Evolutionary conservation across 352 stramenopile genomes (phyloP), one percentile per base, ranked within the genome.

Genomic region (Hyaloperonospora arabidopsidis): DNA sequence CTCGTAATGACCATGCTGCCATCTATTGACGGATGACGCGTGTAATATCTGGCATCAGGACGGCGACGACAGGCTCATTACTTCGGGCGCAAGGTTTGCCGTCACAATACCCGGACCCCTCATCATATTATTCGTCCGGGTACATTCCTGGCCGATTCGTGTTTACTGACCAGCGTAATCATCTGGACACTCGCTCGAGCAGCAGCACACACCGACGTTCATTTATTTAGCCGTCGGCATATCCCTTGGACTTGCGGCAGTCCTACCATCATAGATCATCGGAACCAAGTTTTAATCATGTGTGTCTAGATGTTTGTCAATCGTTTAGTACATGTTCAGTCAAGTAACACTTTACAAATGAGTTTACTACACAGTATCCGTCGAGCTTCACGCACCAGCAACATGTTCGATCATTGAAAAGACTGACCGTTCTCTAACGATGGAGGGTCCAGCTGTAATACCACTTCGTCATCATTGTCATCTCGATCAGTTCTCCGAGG

Each of bases 1-100:
- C 57, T 10, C 28, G 39, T 14, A 52, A 21, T 19, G 52, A 57
- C 39, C 48, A 57, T 21, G 63, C 49, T 5, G 52, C 57, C 14
- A 46, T 70, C 25, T 66, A 41, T 36, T 70, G 49, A 70, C 57
- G 22, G 57, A 60, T 45, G 45, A 66, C 47, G 21, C 57, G 62
- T 12, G 25, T 57, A 32, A 19, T 52, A 70, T 39, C n/a, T 38
- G 41, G 10, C 61, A 49, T 11, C 55, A 49, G 43, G 51, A 63
- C 14, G 62, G 66, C 14, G 57, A 57, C 28, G 57, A 57, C n/a
- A 56, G 62, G 8, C 66, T 70, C 28, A 45, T 63, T 12, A 36
- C 57, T 23, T 66, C 62, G 17, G 52, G 57, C 21, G 41, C 35
- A 32, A 52, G 57, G 13, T 66, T 66, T 44, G 47, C 52, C 57